A percentile compares a stretch with the other conserved stretches of the same genome.
These are phyloP conservation scores for Phytopythium vexans DNA, from an alignment of 352 stramenopile species.

Conservation along the genomic window DNA sequence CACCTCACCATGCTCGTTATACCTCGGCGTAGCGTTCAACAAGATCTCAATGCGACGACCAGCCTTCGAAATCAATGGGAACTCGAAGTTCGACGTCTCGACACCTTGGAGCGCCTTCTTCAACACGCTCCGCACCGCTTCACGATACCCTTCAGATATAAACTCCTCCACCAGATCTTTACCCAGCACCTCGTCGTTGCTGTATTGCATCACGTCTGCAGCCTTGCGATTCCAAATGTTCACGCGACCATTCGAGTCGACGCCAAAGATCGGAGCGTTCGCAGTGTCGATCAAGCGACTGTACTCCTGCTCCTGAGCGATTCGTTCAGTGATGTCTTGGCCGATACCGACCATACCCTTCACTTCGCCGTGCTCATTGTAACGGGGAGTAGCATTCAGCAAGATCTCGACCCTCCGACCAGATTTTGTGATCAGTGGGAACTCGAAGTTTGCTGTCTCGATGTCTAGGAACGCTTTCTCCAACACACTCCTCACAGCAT, in stretches of 20 bases:
- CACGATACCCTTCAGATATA: conserved; percentile 52
- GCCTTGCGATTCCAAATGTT: conserved; percentile 88
- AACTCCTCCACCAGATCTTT: conserved; percentile 73
- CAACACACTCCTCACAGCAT: conserved; percentile 30
- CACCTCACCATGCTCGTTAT: conserved; percentile 47
- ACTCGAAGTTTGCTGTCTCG: conserved; percentile 42
- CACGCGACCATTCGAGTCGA: conserved; percentile 38
- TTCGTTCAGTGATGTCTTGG: conserved; percentile 35
- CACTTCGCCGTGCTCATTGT: conserved; percentile 30
- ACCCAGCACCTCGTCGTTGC: conserved; percentile 80
- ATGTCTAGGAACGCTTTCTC: conserved; percentile 33
- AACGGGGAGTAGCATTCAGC: conserved; percentile 31
- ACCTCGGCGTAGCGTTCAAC: conserved; percentile 46
- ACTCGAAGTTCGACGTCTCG: conserved; percentile 52
- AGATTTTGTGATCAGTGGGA: conserved; percentile 44
- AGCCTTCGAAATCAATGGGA: conserved; percentile 61
- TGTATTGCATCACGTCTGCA: conserved; percentile 70
- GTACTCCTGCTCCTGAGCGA: conserved; percentile 36
- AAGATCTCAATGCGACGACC: conserved; percentile 46
- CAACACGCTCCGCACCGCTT: conserved; percentile 42
- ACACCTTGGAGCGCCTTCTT: conserved; percentile 46
- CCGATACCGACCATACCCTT: conserved; percentile 36
- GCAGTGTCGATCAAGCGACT: conserved; percentile 39
- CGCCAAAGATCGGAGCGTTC: no score
- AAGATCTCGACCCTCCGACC: conserved; percentile 35